Base-by-base conservation (phyloP, 208 protist genomes). In the Leishmania tarentolae region DNA sequence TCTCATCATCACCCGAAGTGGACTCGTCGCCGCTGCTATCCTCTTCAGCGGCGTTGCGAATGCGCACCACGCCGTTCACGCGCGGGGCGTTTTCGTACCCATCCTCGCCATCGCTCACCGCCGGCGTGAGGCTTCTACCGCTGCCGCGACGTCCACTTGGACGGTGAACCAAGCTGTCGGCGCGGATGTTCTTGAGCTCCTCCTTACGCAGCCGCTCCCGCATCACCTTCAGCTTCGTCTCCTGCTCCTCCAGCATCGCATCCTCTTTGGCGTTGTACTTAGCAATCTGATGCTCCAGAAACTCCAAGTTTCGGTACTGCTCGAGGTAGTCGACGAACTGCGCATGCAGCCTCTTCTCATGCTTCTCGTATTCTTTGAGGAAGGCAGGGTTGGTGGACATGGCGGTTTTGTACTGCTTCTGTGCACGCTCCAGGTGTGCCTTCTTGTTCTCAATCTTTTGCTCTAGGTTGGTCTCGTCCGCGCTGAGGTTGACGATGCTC, bases 401-500 rank as follows among this genome's bases (percentile, higher is more conserved):
- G 40, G 98, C 91, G 44, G 90, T 93, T 50, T 90, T 90, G 77
- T 98, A 88, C 63, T 97, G 91, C 84, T 98, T 99, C 85, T 98
- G 92, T 19, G 91, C 89, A 9, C 97, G 88, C 83, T 99, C 97
- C 35, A 99, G 85, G 81, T 99, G 96, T 0, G 90, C 87, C 70
- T 96, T 95, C 86, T 99, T 99, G 88, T 97, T 99, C 89, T 99
- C 98, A 77, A 99, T 98, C 89, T 99, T 99, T 70, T 95, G 93
- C 88, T 98, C 92, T 13, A 99, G 84, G 72, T 95, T 98, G 57
- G 90, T 95, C 86, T 99, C 95, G 79, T 99, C 97, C 3, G 91
- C 88, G 56, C 71, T 86, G 61, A 99, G 91, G 69, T 96, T 96
- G 11, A 91, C 85, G 71, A 98, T 97, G 61, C 88, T 91, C 72